phyloP scores from a whole-genome alignment of 2,329 filamentous ascomycete species.

The Nannizziopsis arthrosporioides region DNA sequence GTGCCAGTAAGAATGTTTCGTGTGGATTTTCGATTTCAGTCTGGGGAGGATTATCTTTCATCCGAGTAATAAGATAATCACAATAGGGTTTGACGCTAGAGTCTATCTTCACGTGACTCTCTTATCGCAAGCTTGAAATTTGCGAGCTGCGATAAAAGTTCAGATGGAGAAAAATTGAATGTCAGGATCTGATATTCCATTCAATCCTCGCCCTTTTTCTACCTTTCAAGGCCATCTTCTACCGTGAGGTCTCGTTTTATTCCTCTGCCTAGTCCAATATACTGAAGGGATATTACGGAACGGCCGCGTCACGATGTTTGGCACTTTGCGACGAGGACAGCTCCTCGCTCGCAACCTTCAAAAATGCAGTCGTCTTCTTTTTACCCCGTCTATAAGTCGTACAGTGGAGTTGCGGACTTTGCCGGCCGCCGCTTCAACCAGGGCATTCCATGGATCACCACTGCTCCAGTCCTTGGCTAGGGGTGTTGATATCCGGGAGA shows the following conservation, averaged over 20 bases:
- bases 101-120: too few relatives aligned
- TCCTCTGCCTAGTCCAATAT: background rate
- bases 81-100: too few relatives aligned
- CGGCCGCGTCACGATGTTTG: constrained; percentile 23
- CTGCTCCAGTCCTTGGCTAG: constrained; percentile 20
- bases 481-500: constrained; percentile 17
- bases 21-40: too few relatives aligned
- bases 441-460: constrained; percentile 25
- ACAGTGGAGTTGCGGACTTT: constrained; percentile 20
- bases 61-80: too few relatives aligned
- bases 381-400: constrained; percentile 18
- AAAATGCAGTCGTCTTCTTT: constrained; percentile 23
- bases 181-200: too few relatives aligned
- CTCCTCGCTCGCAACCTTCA: constrained; percentile 29
- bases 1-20: too few relatives aligned
- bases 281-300: background rate
- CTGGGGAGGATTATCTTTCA: too few relatives aligned
- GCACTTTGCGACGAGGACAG: constrained; percentile 29
- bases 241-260: background rate
- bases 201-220: background rate
- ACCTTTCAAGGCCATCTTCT: background rate
- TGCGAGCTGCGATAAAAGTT: too few relatives aligned
- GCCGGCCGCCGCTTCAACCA: constrained; percentile 15
- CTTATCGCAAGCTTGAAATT: too few relatives aligned
- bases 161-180: too few relatives aligned